Base-by-base conservation (phyloP, 2,329 filamentous ascomycete genomes). In the Lojkania enalia region DNA sequence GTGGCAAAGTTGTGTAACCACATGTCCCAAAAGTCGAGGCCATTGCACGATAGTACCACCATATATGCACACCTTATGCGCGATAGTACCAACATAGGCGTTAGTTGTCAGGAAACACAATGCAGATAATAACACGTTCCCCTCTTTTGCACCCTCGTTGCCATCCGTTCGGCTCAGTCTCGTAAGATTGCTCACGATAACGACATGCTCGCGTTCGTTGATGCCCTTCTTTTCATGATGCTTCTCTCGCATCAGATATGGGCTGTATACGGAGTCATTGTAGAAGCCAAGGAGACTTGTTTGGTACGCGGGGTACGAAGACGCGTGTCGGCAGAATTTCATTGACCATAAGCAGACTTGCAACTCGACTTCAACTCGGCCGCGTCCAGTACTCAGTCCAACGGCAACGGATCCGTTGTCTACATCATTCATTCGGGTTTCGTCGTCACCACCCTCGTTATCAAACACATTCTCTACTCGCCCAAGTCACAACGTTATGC, bases 51-150 rank as follows among this genome's bases (percentile, higher is more conserved):
- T n/a, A 39, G 52, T 55, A 45, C 36, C 52, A 59, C 59, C 45
- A 46, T 56, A 60, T 48, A 33, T 33, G 42, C 43, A 37, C 45
- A 44, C n/a, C n/a, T 43, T 44, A 50, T 57, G 57, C 58, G 58
- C 39, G 48, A 48, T 32, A 27, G 33, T 23, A 33, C 39, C 6
- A 20, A 43, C 35, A 35, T 20, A 41, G 41, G 36, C 39, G 7
- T 45, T 51, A 43, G 56, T 56, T 55, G 46, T 36, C 18, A 40
- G 32, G 32, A 35, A 36, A 16, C 21, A 33, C 33, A 15, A n/a
- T 20, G 31, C 35, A 16, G 46, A 43, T 42, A 43, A 35, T 15
- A 35, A 42, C 5, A 35, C 37, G 18, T 40, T 36, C 33, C 51
- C 49, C 41, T 45, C 35, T 35, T 35, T 41, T 19, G 32, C 21